Evolutionary conservation across 1,284 basidiomycete species (phyloP).

Genomic region (Cryptococcus wingfieldii): DNA sequence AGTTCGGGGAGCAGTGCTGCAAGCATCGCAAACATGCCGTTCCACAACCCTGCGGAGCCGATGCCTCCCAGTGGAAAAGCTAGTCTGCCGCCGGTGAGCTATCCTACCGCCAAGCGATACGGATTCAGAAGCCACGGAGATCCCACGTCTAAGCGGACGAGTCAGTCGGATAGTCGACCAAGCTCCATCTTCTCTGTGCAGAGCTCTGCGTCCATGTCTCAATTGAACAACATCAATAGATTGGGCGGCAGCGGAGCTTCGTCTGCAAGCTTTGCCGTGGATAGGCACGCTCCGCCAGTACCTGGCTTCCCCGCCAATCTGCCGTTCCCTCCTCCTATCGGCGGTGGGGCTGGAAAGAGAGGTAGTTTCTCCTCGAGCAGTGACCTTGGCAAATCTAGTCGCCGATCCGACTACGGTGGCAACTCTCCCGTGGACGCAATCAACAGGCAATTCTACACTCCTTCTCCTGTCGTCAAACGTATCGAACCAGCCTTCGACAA

Average conservation of each 20-base stretch:
- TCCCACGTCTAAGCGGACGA: constrained; percentile 24
- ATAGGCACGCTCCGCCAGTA: constrained; percentile 17
- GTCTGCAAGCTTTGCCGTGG: constrained; percentile 14
- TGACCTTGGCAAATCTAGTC: constrained; percentile 24
- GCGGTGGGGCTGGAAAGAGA: constrained; percentile 17
- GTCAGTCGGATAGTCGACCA: constrained; percentile 25
- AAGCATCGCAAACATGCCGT: neutral
- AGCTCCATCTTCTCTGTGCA: constrained; percentile 44
- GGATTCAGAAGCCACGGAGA: constrained; percentile 42
- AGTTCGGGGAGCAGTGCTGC: constrained; percentile 9
- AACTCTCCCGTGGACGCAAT: constrained; percentile 17
- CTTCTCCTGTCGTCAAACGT: constrained; percentile 5
- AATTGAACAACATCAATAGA: constrained; percentile 9
- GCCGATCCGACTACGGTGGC: constrained; percentile 21
- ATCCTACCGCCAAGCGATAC: constrained; percentile 47
- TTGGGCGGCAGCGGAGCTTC: constrained; percentile 9
- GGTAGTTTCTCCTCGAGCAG: constrained; percentile 28
- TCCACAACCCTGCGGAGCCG: constrained; percentile 12
- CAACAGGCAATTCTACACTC: constrained; percentile 11
- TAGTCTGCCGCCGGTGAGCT: constrained; percentile 42
- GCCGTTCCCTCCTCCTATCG: constrained; percentile 21
- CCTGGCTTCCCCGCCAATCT: constrained; percentile 19
- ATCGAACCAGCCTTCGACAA: constrained; percentile 46
- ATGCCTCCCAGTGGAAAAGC: constrained; percentile 34
- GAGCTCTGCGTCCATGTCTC: constrained; percentile 36